Percentiles rank a stretch among this genome's conserved stretches.
Evolutionary conservation across 2,329 filamentous ascomycete genomes (phyloP).

Genomic region (Fusarium tanahbumbuense): DNA sequence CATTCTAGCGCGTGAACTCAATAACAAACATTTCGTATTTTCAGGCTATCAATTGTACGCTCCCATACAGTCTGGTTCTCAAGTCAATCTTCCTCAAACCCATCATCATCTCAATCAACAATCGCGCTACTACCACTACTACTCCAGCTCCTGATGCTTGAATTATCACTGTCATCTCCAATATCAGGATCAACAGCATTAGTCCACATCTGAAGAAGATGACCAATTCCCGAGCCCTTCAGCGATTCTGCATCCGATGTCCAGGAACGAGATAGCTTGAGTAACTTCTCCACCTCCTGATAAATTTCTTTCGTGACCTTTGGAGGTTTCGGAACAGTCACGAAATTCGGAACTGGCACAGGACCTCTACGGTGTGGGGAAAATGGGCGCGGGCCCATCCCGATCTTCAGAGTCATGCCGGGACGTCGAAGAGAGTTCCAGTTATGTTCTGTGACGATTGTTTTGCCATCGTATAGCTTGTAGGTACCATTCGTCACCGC

Average conservation of each 20-base stretch:
- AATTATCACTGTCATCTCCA: background rate
- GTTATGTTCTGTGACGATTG: no score
- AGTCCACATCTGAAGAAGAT: conserved; percentile 5
- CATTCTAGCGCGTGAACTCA: no score
- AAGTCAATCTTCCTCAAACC: background rate
- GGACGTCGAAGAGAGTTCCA: conserved; percentile 3
- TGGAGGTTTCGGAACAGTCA: no score
- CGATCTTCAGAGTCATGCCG: conserved; percentile 5
- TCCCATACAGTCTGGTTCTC: background rate
- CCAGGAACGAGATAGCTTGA: fast-evolving
- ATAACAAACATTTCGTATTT: no score
- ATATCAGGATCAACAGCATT: conserved; percentile 3
- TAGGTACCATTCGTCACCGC: no score
- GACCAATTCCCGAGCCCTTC: background rate
- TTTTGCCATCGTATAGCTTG: no score
- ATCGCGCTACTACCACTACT: background rate
- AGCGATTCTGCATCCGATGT: background rate
- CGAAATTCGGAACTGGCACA: no score
- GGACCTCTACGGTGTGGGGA: no score
- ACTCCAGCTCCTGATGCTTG: background rate
- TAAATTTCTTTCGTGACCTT: no score
- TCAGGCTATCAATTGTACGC: background rate
- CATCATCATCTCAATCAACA: background rate
- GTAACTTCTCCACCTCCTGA: background rate
- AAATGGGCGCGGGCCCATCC: no score